These are phyloP conservation scores for Backusella westeae DNA, from an alignment of 192 early-diverging fungal species.

Conservation along the genomic window DNA sequence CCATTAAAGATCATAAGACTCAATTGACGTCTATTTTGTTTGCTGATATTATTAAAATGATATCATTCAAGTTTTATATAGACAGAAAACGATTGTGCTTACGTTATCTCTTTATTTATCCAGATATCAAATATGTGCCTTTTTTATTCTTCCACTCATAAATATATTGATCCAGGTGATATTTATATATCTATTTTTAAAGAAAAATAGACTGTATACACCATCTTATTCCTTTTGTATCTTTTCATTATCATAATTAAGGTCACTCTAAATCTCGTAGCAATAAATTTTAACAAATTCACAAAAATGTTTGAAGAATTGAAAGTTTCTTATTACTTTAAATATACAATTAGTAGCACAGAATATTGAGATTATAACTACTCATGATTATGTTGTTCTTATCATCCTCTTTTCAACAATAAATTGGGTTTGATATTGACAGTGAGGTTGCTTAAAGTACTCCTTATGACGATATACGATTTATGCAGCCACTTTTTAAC, in stretches of 20 bases:
- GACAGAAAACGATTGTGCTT: not conserved
- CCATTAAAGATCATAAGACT: not conserved
- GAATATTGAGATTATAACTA: not conserved
- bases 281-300: not conserved
- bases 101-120: not conserved
- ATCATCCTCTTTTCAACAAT: not conserved
- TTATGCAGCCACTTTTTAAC: not conserved
- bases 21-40: not conserved
- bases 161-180: not conserved
- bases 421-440: not conserved
- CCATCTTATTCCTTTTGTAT: not conserved
- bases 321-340: not conserved
- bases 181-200: not conserved
- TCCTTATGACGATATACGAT: not conserved
- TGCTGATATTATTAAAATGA: not conserved
- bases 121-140: not conserved
- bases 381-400: not conserved
- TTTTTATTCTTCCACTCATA: not conserved
- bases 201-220: not conserved
- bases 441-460: not conserved
- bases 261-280: not conserved
- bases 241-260: not conserved
- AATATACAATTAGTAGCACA: not conserved
- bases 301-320: not conserved
- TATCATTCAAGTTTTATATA: not conserved